phyloP scores from a whole-genome alignment of 768 basidiomycete species.

The Xanthoconium purpureum region DNA sequence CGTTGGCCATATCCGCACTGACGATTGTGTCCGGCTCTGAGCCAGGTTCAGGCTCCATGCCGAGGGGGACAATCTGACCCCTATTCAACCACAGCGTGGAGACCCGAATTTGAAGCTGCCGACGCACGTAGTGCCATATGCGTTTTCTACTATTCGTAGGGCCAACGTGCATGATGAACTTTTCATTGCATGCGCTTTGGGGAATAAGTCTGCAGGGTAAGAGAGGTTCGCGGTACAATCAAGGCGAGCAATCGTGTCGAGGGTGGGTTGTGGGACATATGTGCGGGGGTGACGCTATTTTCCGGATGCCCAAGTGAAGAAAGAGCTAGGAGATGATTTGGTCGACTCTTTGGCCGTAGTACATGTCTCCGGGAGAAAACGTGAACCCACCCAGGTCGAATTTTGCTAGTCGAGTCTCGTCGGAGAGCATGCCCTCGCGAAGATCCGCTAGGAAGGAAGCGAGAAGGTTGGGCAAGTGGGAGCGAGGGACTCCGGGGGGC shows the following conservation, averaged over 20 bases:
- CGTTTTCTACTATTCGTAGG: conserved; percentile 99
- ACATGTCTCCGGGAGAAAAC: conserved; percentile 30
- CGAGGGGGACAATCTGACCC: conserved; percentile 81
- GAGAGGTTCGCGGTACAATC: conserved; percentile 39
- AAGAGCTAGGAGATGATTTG: conserved; percentile 51
- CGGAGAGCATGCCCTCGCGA: conserved; percentile 28
- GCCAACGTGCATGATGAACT: conserved; percentile 94
- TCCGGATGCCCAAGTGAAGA: conserved; percentile 51
- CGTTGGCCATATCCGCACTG: conserved; percentile 30
- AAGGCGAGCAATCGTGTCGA: conserved; percentile 39
- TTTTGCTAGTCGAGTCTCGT: conserved; percentile 18
- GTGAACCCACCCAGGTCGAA: conserved; percentile 47
- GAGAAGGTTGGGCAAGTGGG: conserved; percentile 42
- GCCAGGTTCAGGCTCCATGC: conserved; percentile 44
- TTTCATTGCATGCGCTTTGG: conserved; percentile 52
- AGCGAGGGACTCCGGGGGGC: conserved; percentile 53
- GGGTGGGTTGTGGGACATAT: conserved; percentile 31
- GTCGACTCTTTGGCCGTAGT: conserved; percentile 37
- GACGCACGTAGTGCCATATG: conserved; percentile 89
- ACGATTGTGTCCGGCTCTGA: conserved; percentile 37
- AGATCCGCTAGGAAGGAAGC: conserved; percentile 40
- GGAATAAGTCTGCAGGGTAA: conserved; percentile 49
- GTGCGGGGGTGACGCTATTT: conserved; percentile 23
- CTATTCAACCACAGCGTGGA: conserved; percentile 90
- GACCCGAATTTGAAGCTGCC: conserved; percentile 66